Base-by-base conservation (phyloP, 257 asterid species). In the Lithospermum erythrorhizon region DNA sequence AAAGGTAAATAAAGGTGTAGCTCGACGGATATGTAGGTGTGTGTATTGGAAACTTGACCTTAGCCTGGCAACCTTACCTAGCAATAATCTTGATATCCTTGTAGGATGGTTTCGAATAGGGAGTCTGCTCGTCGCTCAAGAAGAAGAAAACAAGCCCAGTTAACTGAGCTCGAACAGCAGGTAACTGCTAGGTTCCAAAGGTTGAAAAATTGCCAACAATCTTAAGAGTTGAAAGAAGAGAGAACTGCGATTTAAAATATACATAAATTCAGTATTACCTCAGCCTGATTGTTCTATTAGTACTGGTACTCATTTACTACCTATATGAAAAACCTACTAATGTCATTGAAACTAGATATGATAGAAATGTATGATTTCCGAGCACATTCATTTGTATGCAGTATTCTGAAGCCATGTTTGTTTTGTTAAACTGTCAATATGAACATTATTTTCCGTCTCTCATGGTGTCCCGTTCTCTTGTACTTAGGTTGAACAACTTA, bases 81-180 rank as follows among this genome's bases (percentile, higher is more conserved):
- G 73, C 45, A 27, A 55, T 27, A 13, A 18, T 13, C 37, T 48
- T 13, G 41, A 3, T 55, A 19, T 65, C 15, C 20, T 69, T 72
- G 56, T 77, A 90, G 97, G 84, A 86, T 75, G 93, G 87, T 76
- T 48, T 85, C 95, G 6, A 90, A 90, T 37, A 67, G 91, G 74
- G 94, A 90, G 57, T 87, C 97, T 32, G 97, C 97, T 21, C 68
- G 91, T 19, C 89, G 97, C 49, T 90, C 96, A 0, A 85, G 97
- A 68, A 73, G 76, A 67, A 69, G 95, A 64, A 90, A 90, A 73
- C 97, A 90, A 79, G 94, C 82, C 1, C 89, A 87, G 23, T 72
- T 85, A 69, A 65, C 83, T 7, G 97, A 83, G 53, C 91, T 90
- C 29, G 95, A 90, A 55, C 83, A 78, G 35, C 95, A 83, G 87